Conservation (phyloP, 1,284 basidiomycete species). For the Leucoagaricus sp. region DNA sequence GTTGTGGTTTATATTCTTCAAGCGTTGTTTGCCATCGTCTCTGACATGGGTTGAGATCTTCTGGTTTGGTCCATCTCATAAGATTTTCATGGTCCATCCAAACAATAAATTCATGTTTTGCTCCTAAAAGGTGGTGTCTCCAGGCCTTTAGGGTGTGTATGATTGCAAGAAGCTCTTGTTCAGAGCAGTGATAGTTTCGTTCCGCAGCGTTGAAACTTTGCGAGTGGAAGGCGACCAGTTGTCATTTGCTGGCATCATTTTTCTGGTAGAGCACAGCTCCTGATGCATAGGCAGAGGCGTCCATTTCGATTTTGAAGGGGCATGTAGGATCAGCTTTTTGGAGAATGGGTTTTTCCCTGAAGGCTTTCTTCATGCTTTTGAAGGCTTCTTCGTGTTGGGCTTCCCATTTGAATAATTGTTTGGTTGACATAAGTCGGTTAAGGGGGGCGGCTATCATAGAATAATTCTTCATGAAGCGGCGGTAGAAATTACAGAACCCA, state of each 20-base stretch:
- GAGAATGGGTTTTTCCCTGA: constrained; percentile 24
- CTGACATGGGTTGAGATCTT: too few relatives aligned
- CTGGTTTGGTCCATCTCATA: too few relatives aligned
- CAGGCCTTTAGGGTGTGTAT: constrained; percentile 38
- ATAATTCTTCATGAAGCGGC: constrained; percentile 5
- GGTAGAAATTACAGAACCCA: constrained; percentile 24
- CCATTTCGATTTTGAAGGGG: constrained; percentile 29
- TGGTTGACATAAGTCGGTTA: not conserved
- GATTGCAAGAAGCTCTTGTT: constrained; percentile 48
- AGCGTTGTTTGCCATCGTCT: too few relatives aligned
- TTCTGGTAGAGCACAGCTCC: constrained; percentile 30
- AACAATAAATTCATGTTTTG: constrained; percentile 27
- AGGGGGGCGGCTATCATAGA: constrained; percentile 1
- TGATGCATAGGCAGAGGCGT: constrained; percentile 30
- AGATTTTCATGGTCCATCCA: constrained; percentile 47
- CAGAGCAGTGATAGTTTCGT: constrained; percentile 48
- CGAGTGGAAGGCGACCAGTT: constrained; percentile 31
- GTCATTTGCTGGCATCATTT: constrained; percentile 27
- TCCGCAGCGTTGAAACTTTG: constrained; percentile 29
- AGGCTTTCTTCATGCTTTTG: constrained; percentile 22
- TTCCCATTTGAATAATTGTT: constrained; percentile 4
- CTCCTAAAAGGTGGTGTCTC: constrained; percentile 40
- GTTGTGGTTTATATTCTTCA: too few relatives aligned
- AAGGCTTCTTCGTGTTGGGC: not conserved
- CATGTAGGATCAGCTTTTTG: constrained; percentile 19